Evolutionary conservation across 1,284 basidiomycete species (phyloP), one percentile per base, ranked within the genome.

Genomic region (Puccinia hordei): DNA sequence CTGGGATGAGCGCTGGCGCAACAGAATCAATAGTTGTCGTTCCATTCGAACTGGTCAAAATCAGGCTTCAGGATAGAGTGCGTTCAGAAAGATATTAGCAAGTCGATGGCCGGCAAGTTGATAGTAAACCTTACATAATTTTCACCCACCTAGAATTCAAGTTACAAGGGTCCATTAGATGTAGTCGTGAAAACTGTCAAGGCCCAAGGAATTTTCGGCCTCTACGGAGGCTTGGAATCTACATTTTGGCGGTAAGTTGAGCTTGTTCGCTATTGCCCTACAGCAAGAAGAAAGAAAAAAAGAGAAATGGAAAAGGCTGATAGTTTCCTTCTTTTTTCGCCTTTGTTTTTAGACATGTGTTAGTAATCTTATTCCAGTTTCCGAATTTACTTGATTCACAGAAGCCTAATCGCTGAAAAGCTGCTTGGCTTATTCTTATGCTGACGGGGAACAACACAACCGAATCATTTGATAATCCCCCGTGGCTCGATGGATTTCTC

Each of bases 11-110:
- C 69, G 96, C 96, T 3, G 96, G 97, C 82, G 96, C 95, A 3
- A 98, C 95, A 27, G 96, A 99, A 88, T 93, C 92, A 83, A 90
- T 97, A 83, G 84, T 88, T 71, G 88, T 89, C 71, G 95, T 97
- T 1, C 95, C 95, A 0, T 98, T 98, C 83, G 95, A 99, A 87
- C 90, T 98, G 30, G 95, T 98, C 83, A 98, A 99, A 13, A 71
- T 92, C 57, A 82, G 93, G 84, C 87, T 98, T 79, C 96, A 98
- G 87, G 94, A 96, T 87, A 95, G 96, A 93, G 92, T 83, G 93
- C 91, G 0, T 97, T 91, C 24, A 33, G 15, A 61, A 4, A 33
- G 8, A 49, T 19, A 44, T 41, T 63, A 13, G n/a, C 2, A 68
- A 27, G 12, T 15, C 1, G 22, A 49, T 27, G n/a, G 27, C 22